These are phyloP conservation scores for Fusarium phyllophilum DNA, from an alignment of 2,329 filamentous ascomycete genomes.

Conservation along the genomic window DNA sequence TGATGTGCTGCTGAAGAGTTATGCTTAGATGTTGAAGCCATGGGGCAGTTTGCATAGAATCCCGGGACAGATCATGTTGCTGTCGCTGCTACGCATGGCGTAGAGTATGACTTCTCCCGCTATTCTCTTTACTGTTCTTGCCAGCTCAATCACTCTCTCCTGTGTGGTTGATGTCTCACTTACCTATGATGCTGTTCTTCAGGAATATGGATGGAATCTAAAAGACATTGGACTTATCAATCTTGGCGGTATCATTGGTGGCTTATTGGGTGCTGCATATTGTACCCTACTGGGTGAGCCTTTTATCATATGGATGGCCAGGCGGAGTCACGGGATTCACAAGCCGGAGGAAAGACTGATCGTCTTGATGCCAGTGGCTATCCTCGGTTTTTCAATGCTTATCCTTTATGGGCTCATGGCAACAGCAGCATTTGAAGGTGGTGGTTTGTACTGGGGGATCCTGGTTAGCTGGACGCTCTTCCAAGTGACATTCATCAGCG, in stretches of 20 bases:
- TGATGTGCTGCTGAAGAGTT: background rate
- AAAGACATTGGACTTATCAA: background rate
- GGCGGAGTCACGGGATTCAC: background rate
- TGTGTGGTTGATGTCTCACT: background rate
- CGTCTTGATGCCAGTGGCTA: background rate
- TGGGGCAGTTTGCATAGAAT: background rate
- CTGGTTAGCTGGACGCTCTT: background rate
- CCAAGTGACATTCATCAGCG: background rate
- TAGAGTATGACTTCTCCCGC: background rate
- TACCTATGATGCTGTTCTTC: background rate
- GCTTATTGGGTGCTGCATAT: background rate
- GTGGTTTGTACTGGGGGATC: background rate
- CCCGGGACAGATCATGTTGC: background rate
- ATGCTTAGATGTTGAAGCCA: background rate
- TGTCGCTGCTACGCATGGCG: fast-evolving
- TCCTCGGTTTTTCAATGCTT: background rate
- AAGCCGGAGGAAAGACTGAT: background rate
- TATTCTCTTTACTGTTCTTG: background rate
- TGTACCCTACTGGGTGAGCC: background rate
- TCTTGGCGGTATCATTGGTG: background rate
- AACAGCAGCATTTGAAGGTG: background rate
- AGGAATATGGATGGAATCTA: background rate
- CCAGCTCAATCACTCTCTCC: background rate
- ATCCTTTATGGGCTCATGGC: background rate
- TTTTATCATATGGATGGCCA: background rate